Evolutionary conservation across 345 rosid species (phyloP), one percentile per base, ranked within the genome.

Genomic region (Garcia nutans): DNA sequence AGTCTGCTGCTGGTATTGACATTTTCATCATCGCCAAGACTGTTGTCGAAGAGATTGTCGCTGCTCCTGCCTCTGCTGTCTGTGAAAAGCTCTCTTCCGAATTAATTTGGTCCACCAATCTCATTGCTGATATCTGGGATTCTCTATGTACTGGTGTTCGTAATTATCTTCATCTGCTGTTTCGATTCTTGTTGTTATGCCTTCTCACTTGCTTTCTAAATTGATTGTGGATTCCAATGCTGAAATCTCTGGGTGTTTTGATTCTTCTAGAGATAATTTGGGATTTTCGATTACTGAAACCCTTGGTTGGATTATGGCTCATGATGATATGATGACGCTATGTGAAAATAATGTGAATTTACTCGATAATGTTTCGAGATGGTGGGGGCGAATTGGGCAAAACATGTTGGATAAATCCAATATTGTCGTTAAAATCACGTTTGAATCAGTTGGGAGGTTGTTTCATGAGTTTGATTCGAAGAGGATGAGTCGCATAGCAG

Each of bases 381-480:
- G 97, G 97, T 95, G 99, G 99, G 78, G 82, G 8, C 81, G 94
- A 26, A 93, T 95, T 60, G 97, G 94, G 69, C 86, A 84, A 83
- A 90, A 91, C 75, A 93, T 93, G 97, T 85, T 95, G 19, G 99
- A 93, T 59, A 84, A 81, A 77, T 89, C 97, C 15, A 98, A 93
- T 73, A 85, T 79, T 8, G 98, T 95, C 73, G 90, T 97, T 11
- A 95, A 91, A 76, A 98, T 93, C 1, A 97, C 99, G n/a, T 93
- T 93, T 74, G 99, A 95, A 82, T 95, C 99, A 11, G 91, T 95
- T 0, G 96, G 97, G 56, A 90, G 97, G 68, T 78, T 95, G 72
- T 95, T 95, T 80, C 96, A 89, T 75, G 98, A 95, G 86, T 90
- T 95, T 41, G 96, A 95, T 80, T 88, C 93, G 0, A 91, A 95